Evolutionary conservation across 2,329 filamentous ascomycete genomes (phyloP).

Genomic region (Cladophialophora bantiana): DNA sequence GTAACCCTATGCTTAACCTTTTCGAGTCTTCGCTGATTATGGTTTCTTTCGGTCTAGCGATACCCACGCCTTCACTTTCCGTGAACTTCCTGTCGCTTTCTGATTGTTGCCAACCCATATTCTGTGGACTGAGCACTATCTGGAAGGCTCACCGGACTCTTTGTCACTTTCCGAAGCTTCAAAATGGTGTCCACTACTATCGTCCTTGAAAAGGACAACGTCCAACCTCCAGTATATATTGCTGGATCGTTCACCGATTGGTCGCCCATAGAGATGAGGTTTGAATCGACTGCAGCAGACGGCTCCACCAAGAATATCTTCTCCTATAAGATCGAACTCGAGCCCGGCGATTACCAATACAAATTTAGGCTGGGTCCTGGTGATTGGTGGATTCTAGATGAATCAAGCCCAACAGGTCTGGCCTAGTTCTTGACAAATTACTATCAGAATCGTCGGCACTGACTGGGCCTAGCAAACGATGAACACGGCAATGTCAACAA

Average conservation of each 20-base stretch:
- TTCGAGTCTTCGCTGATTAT: conserved; percentile 8
- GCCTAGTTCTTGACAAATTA: background rate
- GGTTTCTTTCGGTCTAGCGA: background rate
- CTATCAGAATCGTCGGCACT: background rate
- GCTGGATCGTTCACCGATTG: conserved; percentile 75
- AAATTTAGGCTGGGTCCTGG: conserved; percentile 73
- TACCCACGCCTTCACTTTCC: background rate
- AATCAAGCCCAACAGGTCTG: conserved; percentile 66
- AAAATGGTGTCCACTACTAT: conserved; percentile 61
- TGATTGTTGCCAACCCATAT: background rate
- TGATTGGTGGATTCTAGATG: conserved; percentile 75
- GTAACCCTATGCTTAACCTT: background rate
- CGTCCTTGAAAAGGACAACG: conserved; percentile 66
- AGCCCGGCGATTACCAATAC: conserved; percentile 71
- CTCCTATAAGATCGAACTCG: conserved; percentile 61
- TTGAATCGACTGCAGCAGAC: conserved; percentile 55
- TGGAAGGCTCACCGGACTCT: background rate
- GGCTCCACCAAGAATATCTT: conserved; percentile 63
- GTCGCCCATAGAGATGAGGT: conserved; percentile 71
- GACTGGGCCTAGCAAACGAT: conserved; percentile 53
- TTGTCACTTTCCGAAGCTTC: background rate
- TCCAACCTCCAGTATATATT: conserved; percentile 72
- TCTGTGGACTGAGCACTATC: background rate
- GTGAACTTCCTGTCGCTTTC: background rate
- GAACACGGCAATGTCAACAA: conserved; percentile 63